These are phyloP conservation scores for Solanum aculeatissimum DNA, from an alignment of 305 asterid species.

Conservation along the genomic window DNA sequence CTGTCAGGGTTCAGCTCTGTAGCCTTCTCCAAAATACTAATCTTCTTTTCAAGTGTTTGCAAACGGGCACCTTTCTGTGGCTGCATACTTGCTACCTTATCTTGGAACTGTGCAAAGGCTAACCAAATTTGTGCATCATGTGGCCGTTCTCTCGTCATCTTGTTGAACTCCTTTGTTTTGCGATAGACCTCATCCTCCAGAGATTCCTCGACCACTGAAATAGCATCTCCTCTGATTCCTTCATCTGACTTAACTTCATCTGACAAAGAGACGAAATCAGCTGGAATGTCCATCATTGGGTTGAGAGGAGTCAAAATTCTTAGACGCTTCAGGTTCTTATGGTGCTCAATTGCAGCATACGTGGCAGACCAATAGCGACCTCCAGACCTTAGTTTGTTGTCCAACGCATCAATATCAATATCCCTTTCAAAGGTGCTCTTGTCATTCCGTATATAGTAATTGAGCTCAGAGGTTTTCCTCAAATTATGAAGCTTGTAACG, in stretches of 20 bases:
- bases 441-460: conserved; percentile 18
- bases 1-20: conserved; percentile 71
- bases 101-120: conserved; percentile 85
- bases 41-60: conserved; percentile 91
- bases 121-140: conserved; percentile 71
- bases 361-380: conserved; percentile 95
- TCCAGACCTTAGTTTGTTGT: conserved; percentile 54
- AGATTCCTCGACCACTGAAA: conserved; percentile 66
- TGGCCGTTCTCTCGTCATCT: conserved; percentile 77
- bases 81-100: conserved; percentile 83
- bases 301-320: conserved; percentile 43
- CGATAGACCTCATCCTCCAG: conserved; percentile 85
- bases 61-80: conserved; percentile 82
- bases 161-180: conserved; percentile 79
- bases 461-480: conserved; percentile 28
- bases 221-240: conserved; percentile 15
- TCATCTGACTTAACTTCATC: conserved; percentile 23
- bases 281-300: conserved; percentile 13
- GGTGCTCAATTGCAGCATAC: conserved; percentile 75
- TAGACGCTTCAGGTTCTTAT: conserved; percentile 70
- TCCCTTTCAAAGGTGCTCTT: conserved; percentile 42
- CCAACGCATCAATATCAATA: conserved; percentile 56
- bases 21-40: conserved; percentile 94
- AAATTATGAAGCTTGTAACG: conserved; percentile 67
- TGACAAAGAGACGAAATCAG: conserved; percentile 50